These are phyloP conservation scores for Cairneyella variabilis DNA, from an alignment of 495 filamentous ascomycete species.

Conservation along the genomic window DNA sequence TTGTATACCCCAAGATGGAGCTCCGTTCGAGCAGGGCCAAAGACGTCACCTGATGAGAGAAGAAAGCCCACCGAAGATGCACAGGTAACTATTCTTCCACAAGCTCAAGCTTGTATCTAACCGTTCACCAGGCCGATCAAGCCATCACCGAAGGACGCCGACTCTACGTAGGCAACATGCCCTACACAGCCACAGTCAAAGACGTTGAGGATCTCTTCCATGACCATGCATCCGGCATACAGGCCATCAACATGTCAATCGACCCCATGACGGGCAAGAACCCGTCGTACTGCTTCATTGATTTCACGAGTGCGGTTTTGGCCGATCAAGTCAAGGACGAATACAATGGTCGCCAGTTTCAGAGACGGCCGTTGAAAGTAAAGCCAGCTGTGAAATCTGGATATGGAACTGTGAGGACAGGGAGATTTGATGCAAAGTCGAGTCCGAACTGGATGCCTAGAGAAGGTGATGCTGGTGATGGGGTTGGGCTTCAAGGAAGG, in stretches of 20 bases:
- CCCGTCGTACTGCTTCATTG: constrained; percentile 70
- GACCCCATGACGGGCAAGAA: constrained; percentile 66
- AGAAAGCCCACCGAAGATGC: constrained; percentile 4
- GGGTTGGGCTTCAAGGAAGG: no score
- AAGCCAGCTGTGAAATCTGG: no score
- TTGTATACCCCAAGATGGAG: no score
- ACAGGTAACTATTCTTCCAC: background rate
- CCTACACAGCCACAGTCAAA: constrained; percentile 56
- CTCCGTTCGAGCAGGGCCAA: background rate
- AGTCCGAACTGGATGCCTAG: no score
- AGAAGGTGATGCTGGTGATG: no score
- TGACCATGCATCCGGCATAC: constrained; percentile 28
- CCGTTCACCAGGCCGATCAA: constrained; percentile 29
- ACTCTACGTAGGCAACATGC: constrained; percentile 67
- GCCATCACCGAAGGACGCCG: constrained; percentile 47
- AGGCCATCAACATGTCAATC: constrained; percentile 62
- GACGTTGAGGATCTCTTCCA: constrained; percentile 58
- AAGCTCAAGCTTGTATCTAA: no score
- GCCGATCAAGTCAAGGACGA: constrained; percentile 53
- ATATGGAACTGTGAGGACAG: no score
- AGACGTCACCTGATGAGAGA: constrained; percentile 7
- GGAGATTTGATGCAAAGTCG: no score
- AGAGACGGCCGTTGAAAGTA: constrained; percentile 55
- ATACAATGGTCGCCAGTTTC: constrained; percentile 48
- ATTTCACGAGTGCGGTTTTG: constrained; percentile 51